Evolutionary conservation across 495 filamentous ascomycete species (phyloP), one percentile per base, ranked within the genome.

Genomic region (Aspergillus bertholletiae): DNA sequence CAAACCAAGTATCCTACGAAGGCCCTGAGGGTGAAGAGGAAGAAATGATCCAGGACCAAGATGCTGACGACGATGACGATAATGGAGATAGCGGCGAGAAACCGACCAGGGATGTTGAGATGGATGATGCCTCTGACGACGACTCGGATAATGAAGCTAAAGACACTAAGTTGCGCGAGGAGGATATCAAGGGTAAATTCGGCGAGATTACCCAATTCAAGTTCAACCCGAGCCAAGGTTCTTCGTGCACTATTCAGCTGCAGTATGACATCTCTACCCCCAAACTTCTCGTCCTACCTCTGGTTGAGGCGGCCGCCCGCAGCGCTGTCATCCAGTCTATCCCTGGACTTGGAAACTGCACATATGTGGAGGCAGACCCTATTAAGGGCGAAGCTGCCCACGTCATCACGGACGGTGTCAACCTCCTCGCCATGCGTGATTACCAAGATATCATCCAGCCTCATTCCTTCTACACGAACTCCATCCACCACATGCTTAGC

Each of bases 11-110:
- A 7, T 90, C 88, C 12, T 98, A 97, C 65, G 95, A 88, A 34
- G 91, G 81, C 7, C 91, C 91, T 27, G 93, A 97, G 62, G 93
- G 96, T 27, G 95, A 89, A 6, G 94, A 98, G 66, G 84, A 92
- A 58, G 84, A 72, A 18, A 86, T 93, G 58, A 71, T 87, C 40
- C 62, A 58, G n/a, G 62, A 60, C 13, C 70, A 72, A 78, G 71
- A 75, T 65, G 61, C 61, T 15, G 74, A 76, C 8, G 73, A 63
- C 26, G 77, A 76, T 6, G 69, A 71, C 27, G 74, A n/a, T n/a
- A n/a, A 80, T 3, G 77, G 77, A 49, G 80, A 72, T 21, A 72
- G 69, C 27, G 55, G 30, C 35, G 26, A 53, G 39, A 22, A 48
- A 21, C 49, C 55, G 45, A 40, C 53, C 4, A 54, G 53, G 18